Conservation (phyloP, 441 rosid genomes). For the Flueggea neowawraea region DNA sequence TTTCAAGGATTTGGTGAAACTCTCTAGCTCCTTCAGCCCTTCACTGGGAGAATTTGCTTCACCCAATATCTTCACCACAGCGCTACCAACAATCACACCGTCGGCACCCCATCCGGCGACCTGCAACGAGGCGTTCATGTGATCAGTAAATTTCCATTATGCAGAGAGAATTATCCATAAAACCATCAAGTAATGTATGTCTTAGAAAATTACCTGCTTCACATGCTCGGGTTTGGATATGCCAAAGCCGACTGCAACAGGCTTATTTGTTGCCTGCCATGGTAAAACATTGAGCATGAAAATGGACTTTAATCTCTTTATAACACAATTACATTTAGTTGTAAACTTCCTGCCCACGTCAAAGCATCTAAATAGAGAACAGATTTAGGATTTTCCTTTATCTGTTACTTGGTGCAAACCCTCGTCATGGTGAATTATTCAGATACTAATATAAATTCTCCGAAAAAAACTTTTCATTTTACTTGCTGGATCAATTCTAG, state of each 20-base stretch:
- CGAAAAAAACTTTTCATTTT: too few relatives aligned
- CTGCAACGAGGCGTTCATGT: slow-evolving; percentile 26
- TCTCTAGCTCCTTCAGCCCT: slow-evolving; percentile 68
- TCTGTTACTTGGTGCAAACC: too few relatives aligned
- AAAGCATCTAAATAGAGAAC: too few relatives aligned
- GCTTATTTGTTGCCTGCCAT: slow-evolving; percentile 62
- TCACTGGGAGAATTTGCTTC: slow-evolving; percentile 75
- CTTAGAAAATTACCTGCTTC: slow-evolving; percentile 52
- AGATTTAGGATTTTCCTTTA: too few relatives aligned
- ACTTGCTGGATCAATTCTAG: neutral
- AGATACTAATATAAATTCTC: too few relatives aligned
- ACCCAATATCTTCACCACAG: slow-evolving; percentile 70
- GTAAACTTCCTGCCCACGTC: too few relatives aligned
- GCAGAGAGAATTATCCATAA: too few relatives aligned
- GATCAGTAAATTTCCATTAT: neutral
- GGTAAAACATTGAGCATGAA: neutral
- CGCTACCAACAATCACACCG: slow-evolving; percentile 91
- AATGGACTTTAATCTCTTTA: neutral
- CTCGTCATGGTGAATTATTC: too few relatives aligned
- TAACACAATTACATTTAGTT: neutral
- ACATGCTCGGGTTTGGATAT: slow-evolving; percentile 93
- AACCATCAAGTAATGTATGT: neutral
- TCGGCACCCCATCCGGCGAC: slow-evolving; percentile 92
- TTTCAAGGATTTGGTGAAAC: slow-evolving; percentile 58
- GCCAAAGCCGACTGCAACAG: slow-evolving; percentile 95